These are phyloP conservation scores for Dendrocalamus latiflorus DNA, from an alignment of 202 grass and related monocot species.

Conservation along the genomic window DNA sequence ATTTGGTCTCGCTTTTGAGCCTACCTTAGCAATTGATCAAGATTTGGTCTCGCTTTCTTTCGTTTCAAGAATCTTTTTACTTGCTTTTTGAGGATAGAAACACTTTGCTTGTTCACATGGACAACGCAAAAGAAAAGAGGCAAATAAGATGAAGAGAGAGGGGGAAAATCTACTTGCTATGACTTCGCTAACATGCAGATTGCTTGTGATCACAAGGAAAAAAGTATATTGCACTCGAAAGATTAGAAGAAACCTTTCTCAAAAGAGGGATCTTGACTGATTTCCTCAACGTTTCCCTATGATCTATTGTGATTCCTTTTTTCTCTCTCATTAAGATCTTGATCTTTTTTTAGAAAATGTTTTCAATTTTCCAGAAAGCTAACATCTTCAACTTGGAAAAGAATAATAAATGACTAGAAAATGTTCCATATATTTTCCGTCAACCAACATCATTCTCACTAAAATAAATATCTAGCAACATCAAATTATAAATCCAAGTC, in stretches of 20 bases:
- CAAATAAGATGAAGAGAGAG: not conserved
- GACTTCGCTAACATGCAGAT: too few species aligned
- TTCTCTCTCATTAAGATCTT: not conserved
- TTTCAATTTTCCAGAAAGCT: too few species aligned
- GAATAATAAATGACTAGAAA: too few species aligned
- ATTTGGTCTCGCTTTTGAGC: too few species aligned
- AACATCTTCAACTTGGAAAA: too few species aligned
- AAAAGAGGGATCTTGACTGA: not conserved
- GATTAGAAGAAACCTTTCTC: too few species aligned
- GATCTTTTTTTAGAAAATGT: not conserved
- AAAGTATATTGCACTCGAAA: too few species aligned
- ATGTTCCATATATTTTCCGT: too few species aligned
- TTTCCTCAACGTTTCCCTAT: not conserved
- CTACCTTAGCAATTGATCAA: too few species aligned
- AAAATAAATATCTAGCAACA: not conserved
- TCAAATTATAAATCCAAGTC: not conserved
- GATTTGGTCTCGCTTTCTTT: constrained; percentile 26
- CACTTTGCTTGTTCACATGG: not conserved
- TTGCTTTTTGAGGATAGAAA: not conserved
- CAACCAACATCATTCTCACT: too few species aligned
- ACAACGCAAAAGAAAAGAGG: not conserved
- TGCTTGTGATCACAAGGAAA: too few species aligned
- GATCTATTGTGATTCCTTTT: not conserved
- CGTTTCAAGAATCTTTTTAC: not conserved
- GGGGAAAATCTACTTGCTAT: not conserved